These are phyloP conservation scores for Hypoxylon intermedium DNA, from an alignment of 495 filamentous ascomycete genomes.

Conservation along the genomic window DNA sequence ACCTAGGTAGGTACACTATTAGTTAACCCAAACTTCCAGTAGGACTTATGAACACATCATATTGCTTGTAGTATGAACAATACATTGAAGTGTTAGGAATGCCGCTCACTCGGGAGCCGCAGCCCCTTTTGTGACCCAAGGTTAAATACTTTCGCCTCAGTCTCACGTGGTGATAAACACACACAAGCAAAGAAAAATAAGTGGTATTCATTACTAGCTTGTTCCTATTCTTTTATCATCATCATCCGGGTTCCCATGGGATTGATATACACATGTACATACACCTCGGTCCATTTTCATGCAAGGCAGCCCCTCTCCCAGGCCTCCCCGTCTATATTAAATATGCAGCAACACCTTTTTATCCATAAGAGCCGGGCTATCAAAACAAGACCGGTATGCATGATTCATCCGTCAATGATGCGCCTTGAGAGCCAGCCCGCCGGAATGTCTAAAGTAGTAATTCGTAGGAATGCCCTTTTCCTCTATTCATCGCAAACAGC, in stretches of 20 bases:
- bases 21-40: too few species aligned
- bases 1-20: too few species aligned
- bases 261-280: slow-evolving; percentile 20
- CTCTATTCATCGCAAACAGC: not conserved
- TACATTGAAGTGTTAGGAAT: too few species aligned
- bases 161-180: too few species aligned
- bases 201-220: not conserved
- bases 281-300: slow-evolving; percentile 11
- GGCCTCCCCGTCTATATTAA: slow-evolving; percentile 27
- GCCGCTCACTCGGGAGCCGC: too few species aligned
- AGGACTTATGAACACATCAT: too few species aligned
- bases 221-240: not conserved
- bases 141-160: too few species aligned
- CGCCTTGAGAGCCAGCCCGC: slow-evolving; percentile 20
- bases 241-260: slow-evolving; percentile 3
- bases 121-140: too few species aligned
- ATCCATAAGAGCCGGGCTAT: slow-evolving; percentile 30
- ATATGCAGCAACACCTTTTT: slow-evolving; percentile 32
- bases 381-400: slow-evolving; percentile 16
- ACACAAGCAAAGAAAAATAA: not conserved
- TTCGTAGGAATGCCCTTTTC: slow-evolving; percentile 1
- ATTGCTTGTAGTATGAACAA: too few species aligned
- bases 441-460: slow-evolving; percentile 12
- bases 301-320: slow-evolving; percentile 13
- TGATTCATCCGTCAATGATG: slow-evolving; percentile 16